Evolutionary conservation across 2,329 filamentous ascomycete genomes (phyloP).

Genomic region (Fusarium palustre): DNA sequence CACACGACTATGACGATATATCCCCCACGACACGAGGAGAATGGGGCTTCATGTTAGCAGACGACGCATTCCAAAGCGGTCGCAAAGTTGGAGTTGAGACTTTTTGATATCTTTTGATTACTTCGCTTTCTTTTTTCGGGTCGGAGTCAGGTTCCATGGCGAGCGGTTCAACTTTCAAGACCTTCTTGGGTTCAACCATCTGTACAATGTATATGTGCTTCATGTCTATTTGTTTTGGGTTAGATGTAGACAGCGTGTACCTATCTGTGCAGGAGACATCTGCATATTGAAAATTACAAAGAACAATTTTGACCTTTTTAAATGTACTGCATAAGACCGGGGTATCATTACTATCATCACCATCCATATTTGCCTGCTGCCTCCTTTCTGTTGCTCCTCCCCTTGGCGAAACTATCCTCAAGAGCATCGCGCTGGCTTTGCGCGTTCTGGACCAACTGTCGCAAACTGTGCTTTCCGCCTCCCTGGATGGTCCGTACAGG

Average conservation of each 20-base stretch:
- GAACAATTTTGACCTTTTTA: constrained; percentile 20
- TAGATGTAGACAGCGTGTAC: constrained; percentile 25
- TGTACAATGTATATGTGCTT: constrained; percentile 6
- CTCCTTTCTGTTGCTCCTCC: constrained; percentile 82
- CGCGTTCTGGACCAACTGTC: constrained; percentile 86
- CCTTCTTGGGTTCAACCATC: constrained; percentile 12
- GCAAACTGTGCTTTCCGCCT: constrained; percentile 81
- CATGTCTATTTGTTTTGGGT: constrained; percentile 18
- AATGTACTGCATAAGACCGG: constrained; percentile 20
- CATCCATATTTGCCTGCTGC: constrained; percentile 88
- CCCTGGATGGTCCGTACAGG: constrained; percentile 87
- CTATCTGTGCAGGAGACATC: background rate
- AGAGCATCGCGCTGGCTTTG: constrained; percentile 85
- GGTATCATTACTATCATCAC: constrained; percentile 56
- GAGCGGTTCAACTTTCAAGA: constrained; percentile 26
- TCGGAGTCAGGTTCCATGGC: constrained; percentile 20
- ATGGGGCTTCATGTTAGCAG: constrained; percentile 71
- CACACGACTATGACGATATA: constrained; percentile 71
- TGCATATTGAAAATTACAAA: constrained; percentile 5
- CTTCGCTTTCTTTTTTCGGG: constrained; percentile 6
- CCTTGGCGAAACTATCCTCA: constrained; percentile 90
- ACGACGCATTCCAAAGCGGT: constrained; percentile 57
- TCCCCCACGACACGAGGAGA: constrained; percentile 71
- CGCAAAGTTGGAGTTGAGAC: constrained; percentile 62
- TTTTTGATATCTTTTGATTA: constrained; percentile 21